Evolutionary conservation across 768 basidiomycete genomes (phyloP), one percentile per base, ranked within the genome.

Genomic region (Hysterangium stoloniferum): DNA sequence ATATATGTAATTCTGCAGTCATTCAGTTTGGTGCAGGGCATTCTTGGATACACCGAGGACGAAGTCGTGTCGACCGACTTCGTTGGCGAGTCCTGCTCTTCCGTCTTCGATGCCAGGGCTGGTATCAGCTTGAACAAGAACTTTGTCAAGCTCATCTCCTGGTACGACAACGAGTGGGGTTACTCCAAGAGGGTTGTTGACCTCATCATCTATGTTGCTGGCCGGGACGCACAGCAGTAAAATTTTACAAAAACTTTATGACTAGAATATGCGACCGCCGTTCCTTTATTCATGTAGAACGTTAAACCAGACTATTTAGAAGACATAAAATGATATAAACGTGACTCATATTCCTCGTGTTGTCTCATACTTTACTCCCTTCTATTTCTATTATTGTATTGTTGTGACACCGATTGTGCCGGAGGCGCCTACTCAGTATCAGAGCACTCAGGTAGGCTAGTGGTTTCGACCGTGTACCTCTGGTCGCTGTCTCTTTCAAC

Each of bases 141-240:
- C 72, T 97, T 98, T 62, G 87, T 97, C 76, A 98, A 98, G 80
- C 80, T 96, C 62, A 84, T 98, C 65, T 66, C 87, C 36, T 96
- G 94, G 92, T 94, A 90, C 75, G 87, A 90, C 71, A 92, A 91
- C 69, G 87, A 92, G 71, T 90, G 84, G 84, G 85, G 91, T 17
- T 97, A 96, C 82, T 94, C 91, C 40, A 80, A 73, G 66, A 84
- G 93, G 65, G 93, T 95, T 48, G 82, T 84, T 70, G 95, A 98
- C 67, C 78, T 98, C 50, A 71, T 98, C 65, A 71, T 80, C 57
- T 90, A 68, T 71, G 83, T 80, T 55, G 89, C 93, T 55, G 75
- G 77, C 71, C 77, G 79, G 68, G 94, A 96, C 57, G 65, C 62
- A 19, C 25, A 53, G 51, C 24, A 31, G 27, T 51, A 31, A 49